Base-by-base conservation (phyloP, 768 basidiomycete species). In the Crassisporium funariophilum region DNA sequence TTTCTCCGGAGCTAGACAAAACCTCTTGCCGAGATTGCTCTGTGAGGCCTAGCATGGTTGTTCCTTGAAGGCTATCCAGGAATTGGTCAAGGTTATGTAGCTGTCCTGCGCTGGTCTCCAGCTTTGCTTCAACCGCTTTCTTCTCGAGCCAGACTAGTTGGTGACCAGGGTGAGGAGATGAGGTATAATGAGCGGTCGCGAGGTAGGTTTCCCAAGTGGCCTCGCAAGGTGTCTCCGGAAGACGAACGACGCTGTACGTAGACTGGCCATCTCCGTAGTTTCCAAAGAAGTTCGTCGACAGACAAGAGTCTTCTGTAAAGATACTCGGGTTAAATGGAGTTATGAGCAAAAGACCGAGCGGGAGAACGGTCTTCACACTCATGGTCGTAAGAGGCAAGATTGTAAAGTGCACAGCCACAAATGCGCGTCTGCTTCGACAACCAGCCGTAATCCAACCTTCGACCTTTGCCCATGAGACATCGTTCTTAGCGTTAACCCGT, bases 141-240 rank as follows among this genome's bases (percentile, higher is more conserved):
- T 83, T 75, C 51, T 84, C 76, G 5, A 86, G 50, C 85, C 83
- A 86, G 5, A 84, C 75, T 20, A 86, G 75, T 44, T 77, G 75
- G 21, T 25, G 62, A 40, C 46, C 61, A 38, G 17, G 40, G 24
- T 24, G 39, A 12, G 47, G 43, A 13, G 60, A 55, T 25, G 58
- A 55, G 33, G 58, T 27, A 35, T 56, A 52, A 10, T 53, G 69
- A 23, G 56, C 56, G 13, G 49, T 46, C 39, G 61, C 70, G 33
- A 63, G 55, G 36, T 55, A 55, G 23, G 62, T 47, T 23, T 52
- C 50, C 63, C 64, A 67, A 11, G 64, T 53, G 29, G 62, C 58
- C 41, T 76, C 49, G 59, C 84, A 86, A 39, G 52, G 56, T 25
- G 61, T 40, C 52, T 74, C 54, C 10, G 57, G 31, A 6, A 65